Evolutionary conservation across 2,329 filamentous ascomycete genomes (phyloP), one percentile per base, ranked within the genome.

Genomic region (Colletotrichum abscissum): DNA sequence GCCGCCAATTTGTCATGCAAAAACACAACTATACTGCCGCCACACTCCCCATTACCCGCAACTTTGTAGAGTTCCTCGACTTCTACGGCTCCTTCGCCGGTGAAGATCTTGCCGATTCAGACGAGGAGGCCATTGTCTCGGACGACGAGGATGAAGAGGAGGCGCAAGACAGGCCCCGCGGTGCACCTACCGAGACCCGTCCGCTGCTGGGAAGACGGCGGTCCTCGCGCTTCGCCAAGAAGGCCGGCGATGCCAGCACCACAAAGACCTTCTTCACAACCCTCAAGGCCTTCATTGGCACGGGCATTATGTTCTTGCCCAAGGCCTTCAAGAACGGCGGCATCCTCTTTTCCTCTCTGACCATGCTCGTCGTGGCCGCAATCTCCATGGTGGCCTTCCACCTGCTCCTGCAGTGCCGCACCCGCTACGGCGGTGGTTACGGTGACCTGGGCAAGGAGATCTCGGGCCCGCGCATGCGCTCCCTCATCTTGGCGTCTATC

Each of bases 321-420:
- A 95, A 94, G 79, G 93, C 93, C 0, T 95, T 95, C 82, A 90
- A 90, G 78, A 95, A 95, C 76, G 93, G 93, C 46, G 93, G 93
- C 28, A 91, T 95, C 64, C 84, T 94, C 12, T 95, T 95, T 79
- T 94, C 93, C 0, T 92, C 91, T 0, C 82, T 94, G 63, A 91
- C 92, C 0, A 88, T 95, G 76, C 81, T 95, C 58, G 82, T 85
- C 11, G 89, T 95, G 3, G 91, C 93, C 1, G 79, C 88, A 24
- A 83, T 95, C 76, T 93, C 92, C 57, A 92, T 91, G 78, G 79
- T 92, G 12, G 93, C 92, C 77, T 95, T 95, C 80, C 91, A 92
- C 77, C 86, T 95, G 35, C 87, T 95, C 46, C 86, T 95, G 5
- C 86, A 91, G 75, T 94, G 92, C 78, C 89, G 92, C 71, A 82